A percentile compares a stretch with the other conserved stretches of the same genome.
Evolutionary conservation across 768 basidiomycete species (phyloP).

Genomic region (Kwoniella heveanensis): DNA sequence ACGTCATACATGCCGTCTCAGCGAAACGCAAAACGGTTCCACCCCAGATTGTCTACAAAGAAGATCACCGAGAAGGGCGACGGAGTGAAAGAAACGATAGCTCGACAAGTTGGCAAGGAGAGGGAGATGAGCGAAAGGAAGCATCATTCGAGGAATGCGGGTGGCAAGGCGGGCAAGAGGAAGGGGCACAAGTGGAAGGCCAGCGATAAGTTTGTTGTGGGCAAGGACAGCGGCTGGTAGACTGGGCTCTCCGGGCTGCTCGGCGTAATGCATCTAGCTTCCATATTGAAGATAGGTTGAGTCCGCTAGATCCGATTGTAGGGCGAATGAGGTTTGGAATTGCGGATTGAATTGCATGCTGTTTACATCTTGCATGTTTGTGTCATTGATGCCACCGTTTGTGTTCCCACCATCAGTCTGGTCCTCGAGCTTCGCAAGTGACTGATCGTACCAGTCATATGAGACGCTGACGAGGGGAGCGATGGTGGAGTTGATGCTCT

Average conservation of each 20-base stretch:
- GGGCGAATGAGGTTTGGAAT: too few species aligned
- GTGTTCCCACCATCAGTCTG: too few species aligned
- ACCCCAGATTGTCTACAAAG: slow-evolving; percentile 11
- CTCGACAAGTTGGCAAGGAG: slow-evolving; percentile 31
- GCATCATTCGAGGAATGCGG: slow-evolving; percentile 30
- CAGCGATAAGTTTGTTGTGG: slow-evolving; percentile 43
- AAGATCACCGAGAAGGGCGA: slow-evolving; percentile 18
- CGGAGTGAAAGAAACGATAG: slow-evolving; percentile 21
- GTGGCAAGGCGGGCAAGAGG: slow-evolving; percentile 41
- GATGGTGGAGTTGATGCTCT: too few species aligned
- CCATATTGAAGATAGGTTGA: too few species aligned
- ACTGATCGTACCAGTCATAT: too few species aligned
- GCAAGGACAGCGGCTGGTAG: slow-evolving; percentile 40
- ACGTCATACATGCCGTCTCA: slow-evolving; percentile 36
- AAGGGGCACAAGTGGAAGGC: slow-evolving; percentile 56
- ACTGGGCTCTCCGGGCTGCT: not conserved
- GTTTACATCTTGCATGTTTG: too few species aligned
- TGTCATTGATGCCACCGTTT: too few species aligned
- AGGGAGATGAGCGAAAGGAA: slow-evolving; percentile 31
- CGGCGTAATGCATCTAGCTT: too few species aligned
- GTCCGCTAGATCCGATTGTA: too few species aligned
- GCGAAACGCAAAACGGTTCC: slow-evolving; percentile 11
- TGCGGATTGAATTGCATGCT: too few species aligned
- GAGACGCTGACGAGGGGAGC: too few species aligned
- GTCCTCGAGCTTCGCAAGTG: too few species aligned